Conservation (phyloP, 2,329 filamentous ascomycete species). For the Emericellopsis cladophorae region DNA sequence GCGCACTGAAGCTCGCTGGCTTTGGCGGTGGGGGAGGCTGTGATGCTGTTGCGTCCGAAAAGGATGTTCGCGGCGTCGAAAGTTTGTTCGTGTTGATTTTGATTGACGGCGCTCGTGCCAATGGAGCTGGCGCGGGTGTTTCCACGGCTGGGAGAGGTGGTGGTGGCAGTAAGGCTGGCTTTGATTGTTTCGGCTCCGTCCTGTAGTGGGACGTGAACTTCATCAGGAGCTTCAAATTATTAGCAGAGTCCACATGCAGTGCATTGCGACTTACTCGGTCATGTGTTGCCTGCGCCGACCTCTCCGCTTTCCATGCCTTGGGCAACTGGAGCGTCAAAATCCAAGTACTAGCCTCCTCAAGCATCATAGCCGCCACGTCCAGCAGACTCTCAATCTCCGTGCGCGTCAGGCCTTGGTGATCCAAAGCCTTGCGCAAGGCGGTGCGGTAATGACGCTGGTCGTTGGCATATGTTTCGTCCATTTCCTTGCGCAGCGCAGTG, state of each 20-base stretch:
- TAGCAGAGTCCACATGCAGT: constrained; percentile 4
- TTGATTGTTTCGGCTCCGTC: constrained; percentile 17
- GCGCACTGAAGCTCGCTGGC: neutral
- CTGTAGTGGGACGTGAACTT: constrained; percentile 25
- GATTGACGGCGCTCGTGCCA: constrained; percentile 21
- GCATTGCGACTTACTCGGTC: constrained; percentile 17
- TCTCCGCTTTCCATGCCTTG: constrained; percentile 25
- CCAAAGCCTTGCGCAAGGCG: constrained; percentile 28
- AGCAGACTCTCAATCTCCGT: constrained; percentile 27
- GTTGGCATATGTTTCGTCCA: constrained; percentile 26
- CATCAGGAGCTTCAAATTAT: constrained; percentile 18
- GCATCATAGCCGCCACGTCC: constrained; percentile 32
- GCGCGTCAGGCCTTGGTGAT: constrained; percentile 24
- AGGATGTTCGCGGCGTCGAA: constrained; percentile 6
- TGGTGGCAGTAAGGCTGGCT: constrained; percentile 8
- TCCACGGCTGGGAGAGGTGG: constrained; percentile 1
- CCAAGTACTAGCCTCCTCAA: constrained; percentile 29
- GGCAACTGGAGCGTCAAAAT: constrained; percentile 26
- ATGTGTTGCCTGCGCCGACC: constrained; percentile 19
- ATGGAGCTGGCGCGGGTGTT: constrained; percentile 6
- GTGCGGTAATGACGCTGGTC: constrained; percentile 25
- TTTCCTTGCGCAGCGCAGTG: constrained; percentile 27
- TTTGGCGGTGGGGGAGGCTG: neutral
- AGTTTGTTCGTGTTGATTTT: constrained; percentile 23
- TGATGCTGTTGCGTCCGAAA: neutral